Evolutionary conservation across 768 basidiomycete genomes (phyloP).

Genomic region (Tremella mesenterica): DNA sequence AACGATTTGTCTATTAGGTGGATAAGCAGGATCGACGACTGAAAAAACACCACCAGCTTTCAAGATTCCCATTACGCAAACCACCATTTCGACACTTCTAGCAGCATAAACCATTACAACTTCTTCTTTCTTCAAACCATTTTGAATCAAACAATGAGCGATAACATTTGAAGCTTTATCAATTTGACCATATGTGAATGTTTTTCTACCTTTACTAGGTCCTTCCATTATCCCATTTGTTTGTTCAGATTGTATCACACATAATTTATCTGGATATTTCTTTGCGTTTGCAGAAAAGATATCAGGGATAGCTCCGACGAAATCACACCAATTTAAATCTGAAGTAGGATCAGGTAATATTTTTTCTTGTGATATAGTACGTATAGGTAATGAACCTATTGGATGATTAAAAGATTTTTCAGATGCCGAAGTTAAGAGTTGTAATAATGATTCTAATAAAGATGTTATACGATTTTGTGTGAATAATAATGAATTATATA

Average conservation of each 20-base stretch:
- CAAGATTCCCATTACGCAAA: conserved; percentile 91
- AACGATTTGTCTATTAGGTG: conserved; percentile 79
- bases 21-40: conserved; percentile 97
- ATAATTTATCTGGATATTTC: conserved; percentile 67
- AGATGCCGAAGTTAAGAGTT: conserved; percentile 53
- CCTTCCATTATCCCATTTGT: conserved; percentile 39
- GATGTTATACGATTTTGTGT: conserved; percentile 63
- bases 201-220: conserved; percentile 51
- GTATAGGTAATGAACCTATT: conserved; percentile 69
- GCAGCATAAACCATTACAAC: conserved; percentile 98
- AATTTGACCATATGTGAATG: conserved; percentile 72
- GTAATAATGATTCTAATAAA: conserved; percentile 77
- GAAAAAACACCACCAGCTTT: conserved; percentile 96
- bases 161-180: conserved; percentile 78
- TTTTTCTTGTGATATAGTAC: conserved; percentile 61
- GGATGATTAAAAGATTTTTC: conserved; percentile 57
- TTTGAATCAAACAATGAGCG: conserved; percentile 76
- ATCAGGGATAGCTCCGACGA: conserved; percentile 93
- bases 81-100: conserved; percentile 88
- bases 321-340: conserved; percentile 93
- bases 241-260: conserved; percentile 62
- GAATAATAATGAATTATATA: conserved; percentile 94
- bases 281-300: conserved; percentile 84
- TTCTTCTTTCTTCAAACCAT: conserved; percentile 82
- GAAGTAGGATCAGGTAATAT: conserved; percentile 73